Conservation (phyloP, 768 basidiomycete species). For the Lentinula guzmanii region DNA sequence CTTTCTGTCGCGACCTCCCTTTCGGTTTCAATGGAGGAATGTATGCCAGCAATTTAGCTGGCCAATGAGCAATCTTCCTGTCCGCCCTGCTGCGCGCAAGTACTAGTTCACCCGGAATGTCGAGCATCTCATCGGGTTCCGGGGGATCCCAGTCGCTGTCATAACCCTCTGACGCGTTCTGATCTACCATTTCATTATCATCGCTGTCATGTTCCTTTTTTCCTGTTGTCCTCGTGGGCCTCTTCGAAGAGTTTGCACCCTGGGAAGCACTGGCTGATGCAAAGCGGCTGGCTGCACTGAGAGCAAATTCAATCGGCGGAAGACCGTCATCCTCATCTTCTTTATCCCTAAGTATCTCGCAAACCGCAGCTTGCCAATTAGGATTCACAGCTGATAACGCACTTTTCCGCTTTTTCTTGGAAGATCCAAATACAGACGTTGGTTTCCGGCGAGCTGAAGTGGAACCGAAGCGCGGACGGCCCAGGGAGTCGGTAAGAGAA, state of each 20-base stretch:
- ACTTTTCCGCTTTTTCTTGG: constrained; percentile 39
- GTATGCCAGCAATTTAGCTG: constrained; percentile 53
- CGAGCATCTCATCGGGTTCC: constrained; percentile 39
- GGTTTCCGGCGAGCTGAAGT: constrained; percentile 23
- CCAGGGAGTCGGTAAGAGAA: constrained; percentile 25
- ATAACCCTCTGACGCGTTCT: constrained; percentile 10
- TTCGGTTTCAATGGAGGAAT: constrained; percentile 31
- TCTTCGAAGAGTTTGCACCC: constrained; percentile 1
- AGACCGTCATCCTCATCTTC: constrained; percentile 42
- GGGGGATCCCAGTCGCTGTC: constrained; percentile 32
- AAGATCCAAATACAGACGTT: constrained; percentile 23
- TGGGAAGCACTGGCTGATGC: constrained; percentile 10
- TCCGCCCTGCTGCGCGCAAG: constrained; percentile 40
- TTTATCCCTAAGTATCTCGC: constrained; percentile 35
- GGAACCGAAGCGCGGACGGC: constrained; percentile 36
- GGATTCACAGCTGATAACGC: constrained; percentile 24
- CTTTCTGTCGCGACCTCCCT: constrained; percentile 22
- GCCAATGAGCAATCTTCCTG: constrained; percentile 50
- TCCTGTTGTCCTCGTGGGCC: constrained; percentile 19
- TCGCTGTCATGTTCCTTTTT: constrained; percentile 13
- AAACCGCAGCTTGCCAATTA: constrained; percentile 44
- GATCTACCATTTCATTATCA: constrained; percentile 8
- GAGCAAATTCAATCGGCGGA: constrained; percentile 30
- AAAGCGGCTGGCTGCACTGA: constrained; percentile 10
- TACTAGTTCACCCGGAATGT: constrained; percentile 65